Conservation (phyloP, 441 rosid genomes). For the Bruguiera hainesii region DNA sequence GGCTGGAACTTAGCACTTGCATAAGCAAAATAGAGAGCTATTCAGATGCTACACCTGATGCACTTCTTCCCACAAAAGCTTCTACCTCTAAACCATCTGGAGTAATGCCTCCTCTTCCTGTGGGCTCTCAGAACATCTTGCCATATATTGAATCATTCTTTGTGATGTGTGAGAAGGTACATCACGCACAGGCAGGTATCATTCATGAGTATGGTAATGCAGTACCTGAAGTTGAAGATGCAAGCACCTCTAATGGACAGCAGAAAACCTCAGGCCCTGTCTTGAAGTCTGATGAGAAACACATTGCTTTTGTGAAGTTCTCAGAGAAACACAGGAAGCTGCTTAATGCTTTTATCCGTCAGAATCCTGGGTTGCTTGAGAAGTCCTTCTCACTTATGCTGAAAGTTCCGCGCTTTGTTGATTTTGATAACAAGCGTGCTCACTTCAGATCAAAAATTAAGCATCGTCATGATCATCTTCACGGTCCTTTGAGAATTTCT, state of each 20-base stretch:
- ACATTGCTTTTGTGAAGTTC: conserved; percentile 75
- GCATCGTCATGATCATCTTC: conserved; percentile 92
- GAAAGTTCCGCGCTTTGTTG: conserved; percentile 92
- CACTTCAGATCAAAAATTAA: conserved; percentile 93
- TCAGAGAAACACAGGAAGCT: conserved; percentile 91
- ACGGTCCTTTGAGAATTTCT: conserved; percentile 83
- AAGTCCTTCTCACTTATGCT: conserved; percentile 93
- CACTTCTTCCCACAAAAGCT: conserved; percentile 36
- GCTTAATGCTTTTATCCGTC: conserved; percentile 88
- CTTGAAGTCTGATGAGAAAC: conserved; percentile 73
- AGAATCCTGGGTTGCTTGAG: conserved; percentile 90
- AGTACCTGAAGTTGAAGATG: conserved; percentile 68
- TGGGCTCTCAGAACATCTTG: conserved; percentile 90
- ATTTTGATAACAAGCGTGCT: conserved; percentile 89
- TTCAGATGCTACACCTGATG: conserved; percentile 61
- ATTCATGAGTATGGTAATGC: conserved; percentile 49
- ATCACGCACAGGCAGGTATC: conserved; percentile 69
- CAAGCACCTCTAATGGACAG: conserved; percentile 43
- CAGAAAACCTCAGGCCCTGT: conserved; percentile 48
- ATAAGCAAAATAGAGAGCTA: conserved; percentile 86
- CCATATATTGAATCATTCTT: conserved; percentile 94
- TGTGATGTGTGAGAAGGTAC: conserved; percentile 81
- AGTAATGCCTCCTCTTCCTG: conserved; percentile 77
- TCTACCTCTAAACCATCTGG: conserved; percentile 54
- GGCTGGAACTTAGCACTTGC: conserved; percentile 82